phyloP scores from a whole-genome alignment of 2,329 filamentous ascomycete genomes.

The Pseudocercospora pini-densiflorae region DNA sequence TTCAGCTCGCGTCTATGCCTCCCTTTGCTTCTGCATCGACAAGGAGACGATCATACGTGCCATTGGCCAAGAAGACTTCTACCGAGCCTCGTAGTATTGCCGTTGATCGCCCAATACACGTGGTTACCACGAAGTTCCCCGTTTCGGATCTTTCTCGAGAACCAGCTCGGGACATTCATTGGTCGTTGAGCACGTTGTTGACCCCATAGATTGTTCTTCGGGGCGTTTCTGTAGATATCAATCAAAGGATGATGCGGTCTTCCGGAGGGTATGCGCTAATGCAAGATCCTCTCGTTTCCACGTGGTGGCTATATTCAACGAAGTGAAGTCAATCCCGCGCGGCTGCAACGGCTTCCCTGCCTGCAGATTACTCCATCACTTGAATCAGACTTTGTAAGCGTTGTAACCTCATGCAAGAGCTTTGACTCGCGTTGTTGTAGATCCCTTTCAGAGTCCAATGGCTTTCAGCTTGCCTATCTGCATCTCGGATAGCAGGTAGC shows the following conservation, averaged over 20 bases:
- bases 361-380: neutral
- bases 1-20: neutral
- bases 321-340: neutral
- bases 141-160: neutral
- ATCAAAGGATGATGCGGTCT: neutral
- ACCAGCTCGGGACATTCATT: too few relatives aligned
- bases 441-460: neutral
- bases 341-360: neutral
- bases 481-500: neutral
- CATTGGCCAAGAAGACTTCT: neutral
- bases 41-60: neutral
- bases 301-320: neutral
- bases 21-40: neutral
- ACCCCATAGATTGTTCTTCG: neutral
- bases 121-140: neutral
- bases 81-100: neutral
- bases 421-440: neutral
- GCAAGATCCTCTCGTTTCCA: neutral
- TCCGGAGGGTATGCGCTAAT: neutral
- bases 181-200: neutral
- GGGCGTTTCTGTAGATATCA: neutral
- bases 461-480: neutral
- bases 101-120: neutral
- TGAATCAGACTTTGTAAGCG: slow-evolving; percentile 1
- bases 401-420: slow-evolving; percentile 2